Evolutionary conservation across 768 basidiomycete genomes (phyloP).

Genomic region (Candolleomyces eurysporus): DNA sequence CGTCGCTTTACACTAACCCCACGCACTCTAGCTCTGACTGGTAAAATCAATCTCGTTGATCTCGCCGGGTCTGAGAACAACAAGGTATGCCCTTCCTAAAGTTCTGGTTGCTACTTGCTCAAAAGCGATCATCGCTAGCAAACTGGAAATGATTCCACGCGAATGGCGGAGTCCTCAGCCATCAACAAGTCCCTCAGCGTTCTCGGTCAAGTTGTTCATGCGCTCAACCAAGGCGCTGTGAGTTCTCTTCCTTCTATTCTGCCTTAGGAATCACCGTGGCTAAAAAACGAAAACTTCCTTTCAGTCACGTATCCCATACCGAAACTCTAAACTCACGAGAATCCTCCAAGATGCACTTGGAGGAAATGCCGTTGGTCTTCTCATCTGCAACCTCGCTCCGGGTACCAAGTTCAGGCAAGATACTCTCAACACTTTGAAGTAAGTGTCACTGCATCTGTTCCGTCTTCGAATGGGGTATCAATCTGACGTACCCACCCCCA

Average conservation of each 20-base stretch:
- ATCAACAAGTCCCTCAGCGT: constrained; percentile 90
- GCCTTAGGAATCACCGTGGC: neutral
- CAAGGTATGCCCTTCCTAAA: constrained; percentile 43
- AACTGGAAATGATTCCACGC: constrained; percentile 82
- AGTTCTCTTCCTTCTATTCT: constrained; percentile 17
- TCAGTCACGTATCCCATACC: constrained; percentile 80
- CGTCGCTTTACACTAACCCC: neutral
- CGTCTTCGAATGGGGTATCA: neutral
- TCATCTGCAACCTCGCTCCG: constrained; percentile 88
- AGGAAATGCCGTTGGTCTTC: constrained; percentile 71
- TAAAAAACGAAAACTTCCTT: neutral
- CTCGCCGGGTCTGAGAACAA: constrained; percentile 92
- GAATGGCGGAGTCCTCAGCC: constrained; percentile 85
- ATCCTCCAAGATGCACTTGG: constrained; percentile 90
- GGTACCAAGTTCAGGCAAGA: constrained; percentile 81
- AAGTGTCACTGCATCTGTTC: constrained; percentile 17
- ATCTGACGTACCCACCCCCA: neutral
- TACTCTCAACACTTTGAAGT: constrained; percentile 92
- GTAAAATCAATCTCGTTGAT: constrained; percentile 85
- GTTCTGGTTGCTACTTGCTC: neutral
- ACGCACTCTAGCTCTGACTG: constrained; percentile 50
- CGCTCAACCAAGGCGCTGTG: constrained; percentile 72
- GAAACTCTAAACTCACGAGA: constrained; percentile 86
- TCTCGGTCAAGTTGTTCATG: constrained; percentile 85
- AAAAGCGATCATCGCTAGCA: constrained; percentile 32